phyloP scores from a whole-genome alignment of 1,284 basidiomycete species.

The Cryptococcus sp. region DNA sequence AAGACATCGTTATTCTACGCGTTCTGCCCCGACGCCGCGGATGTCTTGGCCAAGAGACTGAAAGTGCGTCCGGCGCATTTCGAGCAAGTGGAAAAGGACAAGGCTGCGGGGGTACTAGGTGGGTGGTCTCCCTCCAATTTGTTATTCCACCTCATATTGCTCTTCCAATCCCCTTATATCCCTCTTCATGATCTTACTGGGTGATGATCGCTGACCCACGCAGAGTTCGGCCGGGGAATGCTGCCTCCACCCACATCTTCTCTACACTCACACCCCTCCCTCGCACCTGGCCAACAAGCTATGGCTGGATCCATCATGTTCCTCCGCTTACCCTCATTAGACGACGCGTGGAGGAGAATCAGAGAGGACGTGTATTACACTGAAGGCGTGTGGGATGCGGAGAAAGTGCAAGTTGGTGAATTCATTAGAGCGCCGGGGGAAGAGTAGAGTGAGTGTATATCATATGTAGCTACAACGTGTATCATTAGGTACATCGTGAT shows the following conservation, averaged over 20 bases:
- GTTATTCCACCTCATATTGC: not conserved
- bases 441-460: not conserved
- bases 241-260: conserved; percentile 29
- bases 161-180: not conserved
- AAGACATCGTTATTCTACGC: conserved; percentile 42
- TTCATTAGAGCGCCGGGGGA: conserved; percentile 25
- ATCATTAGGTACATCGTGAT: no score
- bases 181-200: no score
- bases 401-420: conserved; percentile 37
- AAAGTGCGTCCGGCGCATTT: conserved; percentile 41
- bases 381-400: conserved; percentile 48
- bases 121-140: not conserved
- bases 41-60: conserved; percentile 35
- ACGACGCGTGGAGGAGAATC: conserved; percentile 41
- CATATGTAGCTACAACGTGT: not conserved
- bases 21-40: conserved; percentile 41
- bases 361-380: conserved; percentile 49
- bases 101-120: conserved; percentile 19
- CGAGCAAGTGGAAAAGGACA: conserved; percentile 31
- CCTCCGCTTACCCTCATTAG: conserved; percentile 33
- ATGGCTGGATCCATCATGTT: conserved; percentile 48
- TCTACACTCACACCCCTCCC: conserved; percentile 12
- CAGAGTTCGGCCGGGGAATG: conserved; percentile 40
- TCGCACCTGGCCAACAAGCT: conserved; percentile 16
- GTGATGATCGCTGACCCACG: no score